Percentiles rank a stretch among this genome's conserved stretches.
Evolutionary conservation across 352 stramenopile species (phyloP).

Genomic region (Halophytophthora polymorphica): DNA sequence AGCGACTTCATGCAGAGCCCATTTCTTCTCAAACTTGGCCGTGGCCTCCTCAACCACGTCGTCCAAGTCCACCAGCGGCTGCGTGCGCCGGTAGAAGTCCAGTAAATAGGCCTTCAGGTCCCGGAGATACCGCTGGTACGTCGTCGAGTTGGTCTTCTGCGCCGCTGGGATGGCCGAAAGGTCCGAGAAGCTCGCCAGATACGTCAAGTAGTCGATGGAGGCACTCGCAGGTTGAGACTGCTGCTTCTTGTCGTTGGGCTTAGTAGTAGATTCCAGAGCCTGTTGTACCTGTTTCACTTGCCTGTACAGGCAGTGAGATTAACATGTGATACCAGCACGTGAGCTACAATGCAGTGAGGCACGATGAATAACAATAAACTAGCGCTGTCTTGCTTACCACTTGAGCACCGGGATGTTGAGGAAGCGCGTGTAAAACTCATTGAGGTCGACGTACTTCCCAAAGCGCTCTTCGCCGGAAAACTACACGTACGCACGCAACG

Average conservation of each 20-base stretch:
- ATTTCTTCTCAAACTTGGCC: constrained; percentile 84
- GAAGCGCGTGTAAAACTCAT: constrained; percentile 79
- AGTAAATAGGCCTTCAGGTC: constrained; percentile 82
- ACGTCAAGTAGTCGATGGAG: constrained; percentile 73
- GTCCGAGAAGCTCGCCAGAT: constrained; percentile 61
- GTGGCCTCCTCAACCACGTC: constrained; percentile 80
- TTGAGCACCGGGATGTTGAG: constrained; percentile 74
- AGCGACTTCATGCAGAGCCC: constrained; percentile 51
- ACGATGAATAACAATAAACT: not conserved
- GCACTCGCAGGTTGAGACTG: constrained; percentile 1
- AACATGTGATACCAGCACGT: not conserved
- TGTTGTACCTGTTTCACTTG: constrained; percentile 30
- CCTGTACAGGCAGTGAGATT: constrained; percentile 7
- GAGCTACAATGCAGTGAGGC: not conserved
- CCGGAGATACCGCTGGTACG: constrained; percentile 66
- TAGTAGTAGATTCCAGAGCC: constrained; percentile 17
- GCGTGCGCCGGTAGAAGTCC: constrained; percentile 84
- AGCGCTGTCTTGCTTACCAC: constrained; percentile 14
- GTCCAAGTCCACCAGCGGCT: constrained; percentile 85
- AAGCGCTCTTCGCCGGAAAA: constrained; percentile 89
- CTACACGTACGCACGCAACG: constrained; percentile 19
- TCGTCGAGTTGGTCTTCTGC: constrained; percentile 54
- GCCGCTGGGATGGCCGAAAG: constrained; percentile 52
- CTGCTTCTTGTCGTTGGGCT: constrained; percentile 12
- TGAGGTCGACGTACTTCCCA: constrained; percentile 89